Evolutionary conservation across 768 basidiomycete species (phyloP), one percentile per base, ranked within the genome.

Genomic region (Hebeloma cylindrosporum): DNA sequence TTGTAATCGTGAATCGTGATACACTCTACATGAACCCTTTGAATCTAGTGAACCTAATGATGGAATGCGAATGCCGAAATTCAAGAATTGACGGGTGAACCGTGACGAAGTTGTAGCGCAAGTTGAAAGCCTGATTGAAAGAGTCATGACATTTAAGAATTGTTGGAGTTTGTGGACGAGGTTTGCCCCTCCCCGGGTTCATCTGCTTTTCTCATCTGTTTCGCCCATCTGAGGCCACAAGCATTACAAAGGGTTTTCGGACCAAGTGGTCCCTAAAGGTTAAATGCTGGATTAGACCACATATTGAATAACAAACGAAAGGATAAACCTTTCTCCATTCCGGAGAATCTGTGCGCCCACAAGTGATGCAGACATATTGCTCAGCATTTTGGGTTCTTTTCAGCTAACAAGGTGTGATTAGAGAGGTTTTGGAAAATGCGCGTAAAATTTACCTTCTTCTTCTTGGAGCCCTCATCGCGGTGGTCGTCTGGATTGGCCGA

Each of bases 171-270:
- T n/a, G n/a, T n/a, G 5, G 29, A 27, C 4, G 16, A 2, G 23
- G 16, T 5, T 27, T 23, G 7, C 26, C 32, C 37, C 11, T 63
- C 61, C 6, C 43, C 38, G 7, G 65, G 51, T 29, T 74, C 71
- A 37, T 74, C 72, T 9, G 46, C 56, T 52, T 66, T 73, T 23
- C 71, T 65, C 54, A 67, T 66, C 53, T 73, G 72, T 49, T 96
- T 95, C 21, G 93, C 93, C 90, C 92, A 95, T 42, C 93, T 78
- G 29, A 98, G 68, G 18, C 94, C 94, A 53, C 95, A 96, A 2
- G 93, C 93, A 65, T 97, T 96, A 72, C 95, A 97, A 4, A 97
- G 69, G n/a, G 95, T 96, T 70, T 97, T 99, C 1, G 95, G 93
- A 26, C 95, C 95, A 43, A 80, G 75, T 1, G 95, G 95, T 8